Conservation (phyloP, 2,329 filamentous ascomycete genomes). For the Sporothrix variecibatus region DNA sequence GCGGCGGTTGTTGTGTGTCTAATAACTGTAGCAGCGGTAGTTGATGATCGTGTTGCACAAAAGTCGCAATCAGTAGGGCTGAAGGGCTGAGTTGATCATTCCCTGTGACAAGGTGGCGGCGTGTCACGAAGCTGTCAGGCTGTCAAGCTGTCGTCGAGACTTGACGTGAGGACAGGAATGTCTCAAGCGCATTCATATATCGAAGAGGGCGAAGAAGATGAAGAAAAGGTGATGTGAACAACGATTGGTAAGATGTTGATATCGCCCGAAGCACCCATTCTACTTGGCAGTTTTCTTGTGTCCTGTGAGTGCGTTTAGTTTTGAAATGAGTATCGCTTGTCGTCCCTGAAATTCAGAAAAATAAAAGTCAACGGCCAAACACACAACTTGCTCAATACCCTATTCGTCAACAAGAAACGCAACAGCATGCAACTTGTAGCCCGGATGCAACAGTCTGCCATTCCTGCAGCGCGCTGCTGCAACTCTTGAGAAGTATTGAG, state of each 20-base stretch:
- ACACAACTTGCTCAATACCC: not conserved
- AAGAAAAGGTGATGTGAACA: too few relatives aligned
- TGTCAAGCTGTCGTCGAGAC: not conserved
- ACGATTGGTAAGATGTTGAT: not conserved
- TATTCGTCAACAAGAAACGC: not conserved
- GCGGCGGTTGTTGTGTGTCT: not conserved
- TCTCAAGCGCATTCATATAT: not conserved
- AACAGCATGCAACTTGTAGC: not conserved
- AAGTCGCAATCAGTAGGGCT: not conserved
- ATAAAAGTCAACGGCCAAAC: not conserved
- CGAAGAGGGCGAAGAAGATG: not conserved
- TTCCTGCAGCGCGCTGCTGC: not conserved
- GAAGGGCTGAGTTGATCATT: not conserved
- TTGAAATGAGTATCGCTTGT: not conserved
- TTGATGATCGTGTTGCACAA: not conserved
- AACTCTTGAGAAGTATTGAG: slow-evolving; percentile 17
- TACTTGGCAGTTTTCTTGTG: not conserved
- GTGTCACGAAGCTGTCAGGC: not conserved
- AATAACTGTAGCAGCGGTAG: not conserved
- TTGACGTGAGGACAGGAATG: not conserved
- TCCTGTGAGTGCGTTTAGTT: not conserved
- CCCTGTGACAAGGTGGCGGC: not conserved
- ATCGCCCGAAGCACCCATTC: not conserved
- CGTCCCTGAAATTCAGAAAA: not conserved
- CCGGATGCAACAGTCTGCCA: not conserved